Percentiles rank a stretch among this genome's conserved stretches.
phyloP scores from a whole-genome alignment of 2,329 filamentous ascomycete genomes.

The Bipolaris oryzae region DNA sequence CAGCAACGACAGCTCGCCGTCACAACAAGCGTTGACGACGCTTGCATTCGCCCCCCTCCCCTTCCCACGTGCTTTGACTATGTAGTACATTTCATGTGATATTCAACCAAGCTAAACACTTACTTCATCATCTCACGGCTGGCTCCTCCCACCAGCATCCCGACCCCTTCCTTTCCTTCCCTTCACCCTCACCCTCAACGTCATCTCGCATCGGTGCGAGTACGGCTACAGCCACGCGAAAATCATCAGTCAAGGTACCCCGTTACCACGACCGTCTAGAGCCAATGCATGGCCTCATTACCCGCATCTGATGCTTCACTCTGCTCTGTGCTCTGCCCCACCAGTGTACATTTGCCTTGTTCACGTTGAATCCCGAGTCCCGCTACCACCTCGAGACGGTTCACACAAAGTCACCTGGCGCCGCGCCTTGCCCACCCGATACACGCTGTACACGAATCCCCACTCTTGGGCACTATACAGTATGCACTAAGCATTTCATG shows the following conservation, averaged over 20 bases:
- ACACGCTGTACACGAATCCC: conserved; percentile 2
- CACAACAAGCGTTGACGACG: not conserved
- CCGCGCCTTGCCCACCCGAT: conserved; percentile 1
- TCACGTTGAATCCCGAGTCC: not conserved
- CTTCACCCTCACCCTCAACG: not conserved
- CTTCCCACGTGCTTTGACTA: not conserved
- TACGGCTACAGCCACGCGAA: conserved; percentile 1
- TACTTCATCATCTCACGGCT: not conserved
- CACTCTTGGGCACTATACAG: conserved; percentile 7
- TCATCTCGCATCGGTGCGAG: conserved; percentile 6
- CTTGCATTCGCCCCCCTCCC: not conserved
- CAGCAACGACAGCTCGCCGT: not conserved
- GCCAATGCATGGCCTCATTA: not conserved
- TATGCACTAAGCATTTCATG: conserved; percentile 12
- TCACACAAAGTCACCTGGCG: conserved; percentile 2
- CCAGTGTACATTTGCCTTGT: not conserved
- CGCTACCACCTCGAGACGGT: not conserved
- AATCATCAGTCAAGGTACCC: not conserved
- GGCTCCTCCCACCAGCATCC: not conserved
- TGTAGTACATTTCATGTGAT: not conserved
- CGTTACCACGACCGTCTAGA: not conserved
- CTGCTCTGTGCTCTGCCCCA: conserved; percentile 3
- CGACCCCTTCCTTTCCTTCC: not conserved
- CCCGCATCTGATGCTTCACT: not conserved
- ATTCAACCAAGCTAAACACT: not conserved